Conservation (phyloP, 2,329 filamentous ascomycete genomes). For the Penicillium sp. region DNA sequence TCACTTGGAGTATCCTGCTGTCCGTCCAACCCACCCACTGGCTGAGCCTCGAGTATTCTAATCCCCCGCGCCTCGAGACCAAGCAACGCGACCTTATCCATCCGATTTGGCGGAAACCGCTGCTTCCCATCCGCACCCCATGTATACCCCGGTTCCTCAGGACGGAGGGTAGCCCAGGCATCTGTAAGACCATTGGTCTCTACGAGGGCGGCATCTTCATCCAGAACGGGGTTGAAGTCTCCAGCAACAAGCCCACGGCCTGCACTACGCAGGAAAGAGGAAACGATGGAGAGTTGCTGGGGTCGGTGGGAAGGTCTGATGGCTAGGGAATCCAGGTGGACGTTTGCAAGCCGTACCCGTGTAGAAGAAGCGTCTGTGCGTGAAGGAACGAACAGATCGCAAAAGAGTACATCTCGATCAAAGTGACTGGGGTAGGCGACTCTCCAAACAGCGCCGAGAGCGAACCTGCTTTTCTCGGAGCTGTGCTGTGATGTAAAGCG, state of each 20-base stretch:
- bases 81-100: constrained; percentile 34
- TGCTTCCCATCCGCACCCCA: constrained; percentile 33
- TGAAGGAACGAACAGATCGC: constrained; percentile 9
- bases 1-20: not conserved
- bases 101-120: constrained; percentile 26
- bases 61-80: constrained; percentile 17
- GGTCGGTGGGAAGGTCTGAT: constrained; percentile 25
- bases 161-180: constrained; percentile 27
- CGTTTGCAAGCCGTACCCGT: constrained; percentile 31
- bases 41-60: not conserved
- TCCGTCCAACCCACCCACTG: not conserved
- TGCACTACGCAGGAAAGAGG: constrained; percentile 19
- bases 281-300: constrained; percentile 24
- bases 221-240: constrained; percentile 36
- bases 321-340: constrained; percentile 34
- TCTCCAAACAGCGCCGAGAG: constrained; percentile 28
- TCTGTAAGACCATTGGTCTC: constrained; percentile 29
- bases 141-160: constrained; percentile 29
- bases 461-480: constrained; percentile 13
- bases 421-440: constrained; percentile 27
- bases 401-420: constrained; percentile 5
- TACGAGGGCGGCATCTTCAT: constrained; percentile 29
- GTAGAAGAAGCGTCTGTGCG: not conserved
- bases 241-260: constrained; percentile 32
- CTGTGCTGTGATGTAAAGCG: constrained; percentile 7